A percentile compares a stretch with the other conserved stretches of the same genome.
Conservation (phyloP, 2,329 filamentous ascomycete genomes). For the Fonsecaea multimorphosa region DNA sequence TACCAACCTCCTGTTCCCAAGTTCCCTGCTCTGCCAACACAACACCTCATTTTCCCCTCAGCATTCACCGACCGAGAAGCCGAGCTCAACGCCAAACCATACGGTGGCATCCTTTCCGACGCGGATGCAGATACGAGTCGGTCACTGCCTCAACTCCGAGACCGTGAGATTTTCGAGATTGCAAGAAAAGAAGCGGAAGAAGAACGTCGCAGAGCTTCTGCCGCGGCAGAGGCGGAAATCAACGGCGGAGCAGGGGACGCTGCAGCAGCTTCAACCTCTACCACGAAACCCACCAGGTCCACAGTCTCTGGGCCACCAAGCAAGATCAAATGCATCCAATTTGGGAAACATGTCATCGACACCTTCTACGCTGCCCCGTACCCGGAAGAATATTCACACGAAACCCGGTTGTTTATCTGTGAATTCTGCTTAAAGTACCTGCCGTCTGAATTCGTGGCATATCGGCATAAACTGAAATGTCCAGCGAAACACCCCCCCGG, state of each 20-base stretch:
- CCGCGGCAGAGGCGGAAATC: slow-evolving; percentile 58
- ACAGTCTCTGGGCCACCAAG: slow-evolving; percentile 86
- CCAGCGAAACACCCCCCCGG: slow-evolving; percentile 95
- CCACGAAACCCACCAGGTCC: slow-evolving; percentile 63
- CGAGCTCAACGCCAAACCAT: slow-evolving; percentile 89
- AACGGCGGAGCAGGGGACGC: slow-evolving; percentile 61
- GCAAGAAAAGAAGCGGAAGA: slow-evolving; percentile 91
- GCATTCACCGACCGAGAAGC: slow-evolving; percentile 84
- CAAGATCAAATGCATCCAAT: slow-evolving; percentile 98
- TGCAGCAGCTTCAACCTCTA: slow-evolving; percentile 50
- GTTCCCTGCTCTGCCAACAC: slow-evolving; percentile 40
- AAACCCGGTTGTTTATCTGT: slow-evolving; percentile 96
- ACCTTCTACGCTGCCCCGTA: slow-evolving; percentile 99
- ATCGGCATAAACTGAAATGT: slow-evolving; percentile 97
- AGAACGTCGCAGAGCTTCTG: slow-evolving; percentile 72
- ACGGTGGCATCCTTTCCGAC: slow-evolving; percentile 90
- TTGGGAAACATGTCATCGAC: slow-evolving; percentile 96
- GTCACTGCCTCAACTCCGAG: slow-evolving; percentile 79
- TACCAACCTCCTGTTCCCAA: slow-evolving; percentile 56
- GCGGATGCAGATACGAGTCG: slow-evolving; percentile 88
- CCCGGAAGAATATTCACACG: slow-evolving; percentile 96
- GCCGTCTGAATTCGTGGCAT: slow-evolving; percentile 98
- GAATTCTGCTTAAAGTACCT: slow-evolving; percentile 99
- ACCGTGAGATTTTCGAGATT: slow-evolving; percentile 85
- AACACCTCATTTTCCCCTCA: slow-evolving; percentile 56